A percentile compares a stretch with the other conserved stretches of the same genome.
Conservation (phyloP, 1,284 basidiomycete genomes). For the Pholiota adiposa region DNA sequence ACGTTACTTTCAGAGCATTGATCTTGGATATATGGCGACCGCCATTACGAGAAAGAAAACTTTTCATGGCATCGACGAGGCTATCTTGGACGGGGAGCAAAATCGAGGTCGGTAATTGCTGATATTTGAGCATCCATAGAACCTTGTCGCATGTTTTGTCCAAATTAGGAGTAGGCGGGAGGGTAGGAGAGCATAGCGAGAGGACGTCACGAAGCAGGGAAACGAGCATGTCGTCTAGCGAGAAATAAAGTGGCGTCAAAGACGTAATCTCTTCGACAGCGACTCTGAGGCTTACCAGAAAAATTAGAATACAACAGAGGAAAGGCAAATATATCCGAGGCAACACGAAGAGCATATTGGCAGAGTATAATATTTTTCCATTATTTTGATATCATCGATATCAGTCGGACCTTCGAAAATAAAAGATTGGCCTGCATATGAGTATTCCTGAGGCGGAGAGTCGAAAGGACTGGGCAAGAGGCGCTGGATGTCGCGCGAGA, state of each 20-base stretch:
- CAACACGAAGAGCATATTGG: slow-evolving; percentile 52
- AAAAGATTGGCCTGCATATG: slow-evolving; percentile 11
- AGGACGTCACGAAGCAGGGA: slow-evolving; percentile 43
- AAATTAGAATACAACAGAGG: slow-evolving; percentile 48
- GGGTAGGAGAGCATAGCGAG: slow-evolving; percentile 33
- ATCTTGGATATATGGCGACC: slow-evolving; percentile 27
- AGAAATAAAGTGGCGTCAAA: not conserved
- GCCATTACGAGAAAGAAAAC: slow-evolving; percentile 36
- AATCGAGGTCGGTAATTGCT: slow-evolving; percentile 46
- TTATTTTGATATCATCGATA: slow-evolving; percentile 42
- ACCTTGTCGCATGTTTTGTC: slow-evolving; percentile 51
- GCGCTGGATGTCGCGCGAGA: slow-evolving; percentile 52
- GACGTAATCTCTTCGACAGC: slow-evolving; percentile 4
- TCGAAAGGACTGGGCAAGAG: slow-evolving; percentile 43
- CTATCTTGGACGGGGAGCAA: slow-evolving; percentile 33
- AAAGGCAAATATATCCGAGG: slow-evolving; percentile 52
- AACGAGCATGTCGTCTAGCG: slow-evolving; percentile 44
- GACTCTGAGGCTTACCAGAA: slow-evolving; percentile 41
- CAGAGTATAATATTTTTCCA: slow-evolving; percentile 44
- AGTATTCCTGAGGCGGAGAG: slow-evolving; percentile 12
- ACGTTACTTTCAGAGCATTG: slow-evolving; percentile 49
- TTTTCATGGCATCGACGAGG: slow-evolving; percentile 37
- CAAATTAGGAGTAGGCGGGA: slow-evolving; percentile 44
- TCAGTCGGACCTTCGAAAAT: slow-evolving; percentile 19
- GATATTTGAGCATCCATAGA: slow-evolving; percentile 51